Conservation (phyloP, 306 rosid species). For the Vicia sativa region DNA sequence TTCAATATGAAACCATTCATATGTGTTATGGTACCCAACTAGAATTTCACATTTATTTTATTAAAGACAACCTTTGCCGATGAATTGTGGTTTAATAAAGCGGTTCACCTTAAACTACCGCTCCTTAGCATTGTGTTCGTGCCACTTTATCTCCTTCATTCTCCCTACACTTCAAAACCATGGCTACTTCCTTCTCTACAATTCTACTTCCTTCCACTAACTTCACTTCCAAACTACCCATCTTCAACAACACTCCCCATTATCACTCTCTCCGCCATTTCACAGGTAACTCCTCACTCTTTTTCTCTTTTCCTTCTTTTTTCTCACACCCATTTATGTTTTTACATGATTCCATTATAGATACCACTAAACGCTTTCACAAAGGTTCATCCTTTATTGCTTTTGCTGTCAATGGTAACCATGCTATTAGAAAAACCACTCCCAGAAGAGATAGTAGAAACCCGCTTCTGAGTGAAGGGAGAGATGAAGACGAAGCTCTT, state of each 20-base stretch:
- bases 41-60: too few species aligned
- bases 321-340: slow-evolving; percentile 15
- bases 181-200: slow-evolving; percentile 57
- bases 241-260: slow-evolving; percentile 36
- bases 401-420: slow-evolving; percentile 51
- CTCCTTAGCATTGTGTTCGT: too few species aligned
- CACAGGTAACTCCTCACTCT: slow-evolving; percentile 47
- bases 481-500: slow-evolving; percentile 79
- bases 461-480: slow-evolving; percentile 81
- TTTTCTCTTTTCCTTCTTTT: background rate
- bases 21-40: too few species aligned
- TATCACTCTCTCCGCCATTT: slow-evolving; percentile 33
- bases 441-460: slow-evolving; percentile 44
- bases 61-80: too few species aligned
- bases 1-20: too few species aligned
- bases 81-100: too few species aligned
- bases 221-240: slow-evolving; percentile 47
- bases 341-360: slow-evolving; percentile 39
- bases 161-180: slow-evolving; percentile 20
- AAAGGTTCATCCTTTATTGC: slow-evolving; percentile 40
- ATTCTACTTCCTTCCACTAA: slow-evolving; percentile 46
- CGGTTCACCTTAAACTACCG: too few species aligned
- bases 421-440: slow-evolving; percentile 37
- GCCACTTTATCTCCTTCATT: background rate
- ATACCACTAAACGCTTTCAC: slow-evolving; percentile 26